phyloP scores from a whole-genome alignment of 176 grass and related monocot species.

The Zea mays region Zm-B73-REFERENCE-NAM-5.0 NC_050100.1:160677001-160677500 shows the following conservation, averaged over 20 bases:
- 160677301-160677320: background rate
- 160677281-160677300: background rate
- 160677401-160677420: no score
- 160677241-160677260: background rate
- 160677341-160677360: background rate
- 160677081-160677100: conserved; percentile 55
- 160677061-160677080: conserved; percentile 60
- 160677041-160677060: conserved; percentile 67
- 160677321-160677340: background rate
- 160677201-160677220: background rate
- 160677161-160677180: background rate
- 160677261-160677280: background rate
- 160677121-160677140: conserved; percentile 23
- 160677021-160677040: conserved; percentile 58
- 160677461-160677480: background rate
- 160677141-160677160: background rate
- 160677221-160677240: background rate
- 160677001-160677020: conserved; percentile 93
- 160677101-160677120: conserved; percentile 71
- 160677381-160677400: no score
- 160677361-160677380: no score
- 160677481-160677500: background rate
- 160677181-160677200: background rate
- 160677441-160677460: no score
- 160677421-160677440: no score